These are phyloP conservation scores for Pochonia chlamydosporia DNA, from an alignment of 2,329 filamentous ascomycete species.

Conservation along the genomic window DNA sequence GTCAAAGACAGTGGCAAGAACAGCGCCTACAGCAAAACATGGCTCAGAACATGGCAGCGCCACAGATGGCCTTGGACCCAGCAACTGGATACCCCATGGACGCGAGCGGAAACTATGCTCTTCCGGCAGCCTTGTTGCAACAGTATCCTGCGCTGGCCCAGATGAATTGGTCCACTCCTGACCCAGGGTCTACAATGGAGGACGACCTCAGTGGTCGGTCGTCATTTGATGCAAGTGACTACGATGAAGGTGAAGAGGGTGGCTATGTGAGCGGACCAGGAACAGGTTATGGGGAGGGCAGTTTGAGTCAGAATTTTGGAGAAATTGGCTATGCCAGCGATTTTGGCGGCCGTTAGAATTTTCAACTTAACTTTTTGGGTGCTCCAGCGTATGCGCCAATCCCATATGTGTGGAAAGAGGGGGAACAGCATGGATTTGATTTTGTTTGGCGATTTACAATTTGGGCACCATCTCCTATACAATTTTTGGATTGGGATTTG, in stretches of 20 bases:
- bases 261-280: constrained; percentile 61
- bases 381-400: neutral
- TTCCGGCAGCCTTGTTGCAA: constrained; percentile 83
- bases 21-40: constrained; percentile 63
- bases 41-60: constrained; percentile 53
- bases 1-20: constrained; percentile 69
- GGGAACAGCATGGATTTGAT: no score
- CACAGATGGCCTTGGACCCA: constrained; percentile 55
- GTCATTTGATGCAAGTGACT: constrained; percentile 77
- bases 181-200: constrained; percentile 66
- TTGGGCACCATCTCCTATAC: no score
- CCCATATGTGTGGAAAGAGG: no score
- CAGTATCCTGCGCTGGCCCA: constrained; percentile 92
- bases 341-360: constrained; percentile 37
- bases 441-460: no score
- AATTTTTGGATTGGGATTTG: no score
- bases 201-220: constrained; percentile 74
- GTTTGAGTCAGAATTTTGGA: constrained; percentile 47
- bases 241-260: constrained; percentile 66
- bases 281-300: constrained; percentile 52
- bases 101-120: constrained; percentile 51
- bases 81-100: constrained; percentile 54
- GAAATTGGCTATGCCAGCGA: constrained; percentile 49
- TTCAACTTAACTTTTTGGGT: neutral
- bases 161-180: constrained; percentile 68